Base-by-base conservation (phyloP, 169 alveolate species). In the Cryptosporidium viatorum region DNA sequence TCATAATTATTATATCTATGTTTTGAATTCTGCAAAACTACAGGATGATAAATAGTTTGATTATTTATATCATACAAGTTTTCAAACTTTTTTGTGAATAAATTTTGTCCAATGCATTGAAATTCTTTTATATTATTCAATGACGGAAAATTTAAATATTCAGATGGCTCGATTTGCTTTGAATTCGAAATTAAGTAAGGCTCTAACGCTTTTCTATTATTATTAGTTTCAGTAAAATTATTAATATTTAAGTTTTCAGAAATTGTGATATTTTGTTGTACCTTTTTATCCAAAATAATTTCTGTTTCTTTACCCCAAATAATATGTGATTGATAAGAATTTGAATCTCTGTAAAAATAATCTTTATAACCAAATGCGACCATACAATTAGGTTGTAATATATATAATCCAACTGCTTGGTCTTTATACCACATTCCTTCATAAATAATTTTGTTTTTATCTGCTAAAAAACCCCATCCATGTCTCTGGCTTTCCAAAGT, bases 391-490 rank as follows among this genome's bases (percentile, higher is more conserved):
- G 74, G 55, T 37, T 92, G 86, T 69, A 68, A 91, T 23, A 92
- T 74, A 62, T 91, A 92, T 65, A 85, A 84, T 0, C 94, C 93
- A 10, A 84, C 75, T 9, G 92, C 94, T 59, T 84, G 85, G 50
- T 92, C 91, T 85, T 80, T 74, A 85, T 86, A 85, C 70, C 92
- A 92, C 74, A 91, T 92, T 23, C 94, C 94, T 71, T 92, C 94
- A 60, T 91, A 92, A 29, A 92, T 67, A 7, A 92, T 91, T 69
- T 91, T 52, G 52, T 92, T 86, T 45, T 71, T 74, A 65, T 85
- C 86, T 31, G 92, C 91, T 16, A 92, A 65, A 84, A 92, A 85
- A 2, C 94, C 94, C 94, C 94, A 92, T 18, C 94, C 94, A 84
- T 92, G 86, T 33, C 94, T 35, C 18, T 85, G 62, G 73, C 86